Evolutionary conservation across 139 green algal genomes (phyloP), one percentile per base, ranked within the genome.

Genomic region (Chlorella sp.): DNA sequence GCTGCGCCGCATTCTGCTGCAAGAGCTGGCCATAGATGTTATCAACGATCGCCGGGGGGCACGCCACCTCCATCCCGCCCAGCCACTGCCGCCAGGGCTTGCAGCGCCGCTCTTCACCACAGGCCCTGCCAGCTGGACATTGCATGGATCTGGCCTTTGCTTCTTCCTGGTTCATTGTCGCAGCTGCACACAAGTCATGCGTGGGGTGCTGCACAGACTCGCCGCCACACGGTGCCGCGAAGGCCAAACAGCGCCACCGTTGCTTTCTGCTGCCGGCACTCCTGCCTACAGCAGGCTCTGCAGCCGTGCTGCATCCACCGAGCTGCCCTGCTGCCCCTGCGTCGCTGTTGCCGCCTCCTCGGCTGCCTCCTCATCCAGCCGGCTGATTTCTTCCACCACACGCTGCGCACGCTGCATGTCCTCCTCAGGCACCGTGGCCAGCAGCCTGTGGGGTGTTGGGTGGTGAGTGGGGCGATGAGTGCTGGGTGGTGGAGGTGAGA

Each of bases 21-120:
- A 60, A 15, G 20, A 93, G 75, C 86, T 91, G 83, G 20, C 3
- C 13, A 2, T 51, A 17, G 15, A 91, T 36, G 12, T 1, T 34
- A 0, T 47, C 25, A 2, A 67, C 41, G 0, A 90, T 41, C 9
- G 28, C 67, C 1, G 84, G 68, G 2, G 56, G 4, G 17, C 80
- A 57, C 18, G 75, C 57, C n/a, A 88, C 84, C 69, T 88, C 84
- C 84, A 88, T 88, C 51, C 51, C 13, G 15, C 51, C 51, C 51
- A 55, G 44, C 44, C 44, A 55, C 44, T 55, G 44, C 30, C 15
- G 36, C 12, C 36, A 64, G 9, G 64, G 38, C 39, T 36, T 34
- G 38, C 3, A 34, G 26, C 25, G 16, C 3, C 7, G 44, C 44
- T 55, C 44, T 55, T 55, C 7, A 55, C 7, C 7, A 17, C n/a